These are phyloP conservation scores for Aspergillus pseudoglaucus DNA, from an alignment of 2,329 filamentous ascomycete species.

Conservation along the genomic window DNA sequence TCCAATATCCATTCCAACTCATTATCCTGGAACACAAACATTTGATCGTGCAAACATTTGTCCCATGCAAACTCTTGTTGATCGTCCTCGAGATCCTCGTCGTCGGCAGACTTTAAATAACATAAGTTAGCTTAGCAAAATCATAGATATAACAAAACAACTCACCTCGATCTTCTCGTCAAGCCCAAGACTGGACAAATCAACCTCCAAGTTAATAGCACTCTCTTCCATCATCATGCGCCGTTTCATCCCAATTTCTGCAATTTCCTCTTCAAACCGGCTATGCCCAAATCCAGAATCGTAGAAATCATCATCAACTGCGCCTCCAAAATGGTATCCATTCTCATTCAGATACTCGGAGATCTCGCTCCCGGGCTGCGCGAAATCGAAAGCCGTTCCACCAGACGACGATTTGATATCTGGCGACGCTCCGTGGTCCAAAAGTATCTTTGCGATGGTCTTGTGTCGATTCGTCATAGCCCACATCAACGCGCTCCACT, in stretches of 20 bases:
- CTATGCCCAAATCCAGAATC: constrained; percentile 87
- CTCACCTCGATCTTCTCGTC: constrained; percentile 89
- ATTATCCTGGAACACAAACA: constrained; percentile 98
- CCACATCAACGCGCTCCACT: constrained; percentile 99
- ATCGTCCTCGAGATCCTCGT: constrained; percentile 83
- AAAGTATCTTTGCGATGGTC: constrained; percentile 81
- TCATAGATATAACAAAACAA: constrained; percentile 7
- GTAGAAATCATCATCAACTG: constrained; percentile 74
- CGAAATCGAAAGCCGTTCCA: constrained; percentile 90
- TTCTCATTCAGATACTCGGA: constrained; percentile 92
- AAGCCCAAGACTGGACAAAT: constrained; percentile 88
- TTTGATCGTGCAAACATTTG: constrained; percentile 89
- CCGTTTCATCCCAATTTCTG: constrained; percentile 88
- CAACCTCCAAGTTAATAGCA: constrained; percentile 91
- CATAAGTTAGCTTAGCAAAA: constrained; percentile 1
- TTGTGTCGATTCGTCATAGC: constrained; percentile 99
- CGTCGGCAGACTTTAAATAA: constrained; percentile 52
- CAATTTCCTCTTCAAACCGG: constrained; percentile 93
- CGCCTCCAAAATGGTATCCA: constrained; percentile 61
- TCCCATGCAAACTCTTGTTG: constrained; percentile 95
- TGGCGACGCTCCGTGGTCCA: constrained; percentile 91
- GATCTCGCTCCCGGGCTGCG: constrained; percentile 91
- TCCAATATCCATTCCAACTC: constrained; percentile 88
- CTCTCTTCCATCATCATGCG: constrained; percentile 98
- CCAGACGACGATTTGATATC: constrained; percentile 93